Evolutionary conservation across 768 basidiomycete genomes (phyloP).

Genomic region (Gloeopeniophorella convolvens): DNA sequence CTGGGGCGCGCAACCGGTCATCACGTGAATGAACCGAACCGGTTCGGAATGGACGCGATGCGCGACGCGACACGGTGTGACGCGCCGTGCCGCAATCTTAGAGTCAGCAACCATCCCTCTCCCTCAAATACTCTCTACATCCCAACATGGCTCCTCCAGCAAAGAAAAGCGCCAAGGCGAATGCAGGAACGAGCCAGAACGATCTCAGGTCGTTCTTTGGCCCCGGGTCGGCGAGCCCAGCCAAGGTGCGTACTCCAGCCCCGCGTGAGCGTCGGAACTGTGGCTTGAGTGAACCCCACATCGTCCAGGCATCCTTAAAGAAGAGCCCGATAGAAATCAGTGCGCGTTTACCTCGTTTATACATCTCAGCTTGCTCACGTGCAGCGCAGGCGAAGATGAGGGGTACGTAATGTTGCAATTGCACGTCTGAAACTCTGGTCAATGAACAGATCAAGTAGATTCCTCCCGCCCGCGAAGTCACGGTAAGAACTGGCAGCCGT

Average conservation of each 20-base stretch:
- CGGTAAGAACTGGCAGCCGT: background rate
- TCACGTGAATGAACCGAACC: background rate
- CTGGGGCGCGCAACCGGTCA: too few species aligned
- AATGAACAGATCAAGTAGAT: background rate
- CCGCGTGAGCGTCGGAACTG: background rate
- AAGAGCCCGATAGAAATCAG: conserved; percentile 6
- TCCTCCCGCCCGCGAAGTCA: too few species aligned
- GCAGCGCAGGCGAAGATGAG: conserved; percentile 10
- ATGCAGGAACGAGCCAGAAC: conserved; percentile 1
- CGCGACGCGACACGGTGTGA: background rate
- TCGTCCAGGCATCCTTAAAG: background rate
- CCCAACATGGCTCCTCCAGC: conserved; percentile 1
- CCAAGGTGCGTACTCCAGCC: background rate
- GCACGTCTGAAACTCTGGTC: background rate
- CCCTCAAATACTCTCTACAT: too few species aligned
- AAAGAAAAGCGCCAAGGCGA: conserved; percentile 3
- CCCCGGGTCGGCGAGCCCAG: background rate
- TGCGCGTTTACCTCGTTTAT: background rate
- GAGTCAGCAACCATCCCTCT: too few species aligned
- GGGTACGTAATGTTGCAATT: conserved; percentile 7
- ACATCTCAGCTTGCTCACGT: background rate
- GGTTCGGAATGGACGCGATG: background rate
- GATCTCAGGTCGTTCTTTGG: conserved; percentile 14
- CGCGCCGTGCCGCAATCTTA: too few species aligned
- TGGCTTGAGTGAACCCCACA: background rate